Evolutionary conservation across 164 flowering plant species (phyloP), one percentile per base, ranked within the genome.

Genomic region (Echeveria elegans): DNA sequence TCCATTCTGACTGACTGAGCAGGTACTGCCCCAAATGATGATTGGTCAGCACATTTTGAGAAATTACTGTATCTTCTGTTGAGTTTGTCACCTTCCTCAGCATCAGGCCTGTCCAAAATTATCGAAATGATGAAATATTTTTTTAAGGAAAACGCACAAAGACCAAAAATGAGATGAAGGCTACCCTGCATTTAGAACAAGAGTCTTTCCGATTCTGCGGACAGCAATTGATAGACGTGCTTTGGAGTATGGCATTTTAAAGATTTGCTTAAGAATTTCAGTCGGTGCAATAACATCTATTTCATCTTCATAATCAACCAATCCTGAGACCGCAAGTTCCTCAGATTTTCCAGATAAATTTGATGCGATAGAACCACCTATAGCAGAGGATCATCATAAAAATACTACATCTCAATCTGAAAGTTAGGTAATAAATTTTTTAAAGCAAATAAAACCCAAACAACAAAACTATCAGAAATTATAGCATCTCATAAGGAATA

Each of bases 1-100:
- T 94, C 99, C 85, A 83, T 81, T 72, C 99, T 81, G 21, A 94
- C 97, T 41, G 99, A 94, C 73, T 94, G 99, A 97, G 87, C 89
- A 5, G 97, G 97, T 74, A 94, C 89, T 74, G 89, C 89, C 73
- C 84, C 67, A 76, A 91, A 82, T 40, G 91, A 75, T 41, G 97
- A 89, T 67, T 86, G 85, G 71, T 91, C 96, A 47, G 77, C 79
- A 73, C 83, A 79, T 75, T 94, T 89, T 66, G 99, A 70, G 73
- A 88, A 92, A 74, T 66, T 80, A 32, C 71, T 84, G 67, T 80
- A 89, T 72, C 97, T 81, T 77, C 90, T 82, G 59, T 82, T 76
- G 66, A 89, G 70, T 68, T 86, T 89, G 75, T 94, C 99, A 72
- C 95, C 99, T 74, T 94, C 97, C 72, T 94, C 99, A 70, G 82